Conservation (phyloP, 2,329 filamentous ascomycete species). For the Aspergillus arachidicola region DNA sequence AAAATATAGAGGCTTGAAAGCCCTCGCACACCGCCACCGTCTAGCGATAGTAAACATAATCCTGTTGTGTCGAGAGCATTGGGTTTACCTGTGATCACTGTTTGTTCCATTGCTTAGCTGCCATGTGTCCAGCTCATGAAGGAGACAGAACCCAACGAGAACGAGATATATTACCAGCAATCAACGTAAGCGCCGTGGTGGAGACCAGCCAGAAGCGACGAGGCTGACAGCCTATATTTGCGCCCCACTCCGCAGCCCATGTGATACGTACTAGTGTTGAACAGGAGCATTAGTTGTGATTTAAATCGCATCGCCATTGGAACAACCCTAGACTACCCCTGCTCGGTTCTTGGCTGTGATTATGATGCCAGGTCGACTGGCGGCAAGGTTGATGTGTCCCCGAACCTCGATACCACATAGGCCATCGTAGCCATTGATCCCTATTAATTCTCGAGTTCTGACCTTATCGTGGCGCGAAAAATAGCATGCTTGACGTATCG, state of each 20-base stretch:
- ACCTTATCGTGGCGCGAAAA: neutral
- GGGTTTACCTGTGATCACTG: neutral
- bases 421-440: neutral
- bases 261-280: neutral
- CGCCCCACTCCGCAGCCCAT: neutral
- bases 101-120: neutral
- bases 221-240: neutral
- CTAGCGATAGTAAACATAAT: slow-evolving; percentile 12
- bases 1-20: slow-evolving; percentile 40
- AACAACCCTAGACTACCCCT: neutral
- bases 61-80: neutral
- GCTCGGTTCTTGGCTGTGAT: neutral
- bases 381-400: neutral
- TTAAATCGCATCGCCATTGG: neutral
- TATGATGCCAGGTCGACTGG: neutral
- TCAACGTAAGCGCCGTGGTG: neutral
- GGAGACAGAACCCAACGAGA: neutral
- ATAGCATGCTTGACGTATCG: neutral
- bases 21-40: slow-evolving; percentile 44
- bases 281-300: neutral
- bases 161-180: neutral
- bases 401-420: neutral
- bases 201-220: neutral
- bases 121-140: neutral
- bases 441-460: neutral